Evolutionary conservation across 495 filamentous ascomycete genomes (phyloP).

Genomic region (Penicillium manginii): DNA sequence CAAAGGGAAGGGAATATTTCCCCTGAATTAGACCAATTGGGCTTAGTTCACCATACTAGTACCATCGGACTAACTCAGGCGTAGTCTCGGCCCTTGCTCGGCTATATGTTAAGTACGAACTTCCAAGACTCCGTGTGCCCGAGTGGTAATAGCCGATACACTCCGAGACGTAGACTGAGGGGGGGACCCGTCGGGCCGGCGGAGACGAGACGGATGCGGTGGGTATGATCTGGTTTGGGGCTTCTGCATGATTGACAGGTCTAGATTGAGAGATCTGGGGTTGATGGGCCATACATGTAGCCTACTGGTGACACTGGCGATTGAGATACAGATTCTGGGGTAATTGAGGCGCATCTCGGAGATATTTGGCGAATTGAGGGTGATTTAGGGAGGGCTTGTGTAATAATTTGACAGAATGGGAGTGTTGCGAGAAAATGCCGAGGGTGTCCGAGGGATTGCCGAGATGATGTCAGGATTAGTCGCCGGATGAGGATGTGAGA

Average conservation of each 20-base stretch:
- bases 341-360: background rate
- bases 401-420: background rate
- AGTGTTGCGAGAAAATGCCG: conserved; percentile 11
- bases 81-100: conserved; percentile 8
- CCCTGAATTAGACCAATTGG: too few species aligned
- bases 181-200: conserved; percentile 12
- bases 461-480: conserved; percentile 33
- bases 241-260: too few species aligned
- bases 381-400: background rate
- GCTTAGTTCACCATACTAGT: background rate
- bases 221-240: background rate
- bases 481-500: background rate
- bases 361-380: background rate
- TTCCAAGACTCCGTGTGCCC: conserved; percentile 41
- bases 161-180: conserved; percentile 19
- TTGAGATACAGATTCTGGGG: too few species aligned
- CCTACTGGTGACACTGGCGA: too few species aligned
- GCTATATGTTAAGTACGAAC: background rate
- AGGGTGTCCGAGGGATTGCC: conserved; percentile 24
- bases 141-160: conserved; percentile 43
- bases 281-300: too few species aligned
- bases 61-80: background rate
- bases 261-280: too few species aligned
- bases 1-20: too few species aligned
- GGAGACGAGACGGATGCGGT: background rate